These are phyloP conservation scores for Debaryomyces udenii DNA, from an alignment of 1,139 yeast genomes.

Conservation along the genomic window DNA sequence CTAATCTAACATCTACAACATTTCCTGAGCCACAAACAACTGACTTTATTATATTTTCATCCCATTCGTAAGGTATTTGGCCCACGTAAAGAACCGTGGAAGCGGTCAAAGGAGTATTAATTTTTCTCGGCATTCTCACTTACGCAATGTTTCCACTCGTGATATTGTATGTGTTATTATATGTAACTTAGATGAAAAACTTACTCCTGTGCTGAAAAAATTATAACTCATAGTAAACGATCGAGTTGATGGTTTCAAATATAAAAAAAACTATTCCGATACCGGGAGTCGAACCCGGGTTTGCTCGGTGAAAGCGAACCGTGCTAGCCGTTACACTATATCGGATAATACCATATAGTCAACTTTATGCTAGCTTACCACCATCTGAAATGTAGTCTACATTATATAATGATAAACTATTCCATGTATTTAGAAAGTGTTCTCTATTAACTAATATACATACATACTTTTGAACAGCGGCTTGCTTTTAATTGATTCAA, in stretches of 20 bases:
- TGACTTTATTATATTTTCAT: constrained; percentile 52
- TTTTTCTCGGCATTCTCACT: constrained; percentile 13
- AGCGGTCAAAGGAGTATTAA: constrained; percentile 10
- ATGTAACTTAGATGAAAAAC: background rate
- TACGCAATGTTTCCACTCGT: background rate
- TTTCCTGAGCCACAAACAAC: constrained; percentile 69
- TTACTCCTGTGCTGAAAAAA: constrained; percentile 4
- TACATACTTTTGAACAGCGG: no score
- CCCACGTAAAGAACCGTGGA: constrained; percentile 59
- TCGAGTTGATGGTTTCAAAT: background rate
- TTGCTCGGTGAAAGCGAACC: constrained; percentile 83
- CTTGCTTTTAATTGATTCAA: no score
- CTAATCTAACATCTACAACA: constrained; percentile 63
- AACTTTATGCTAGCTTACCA: no score
- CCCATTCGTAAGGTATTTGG: constrained; percentile 68
- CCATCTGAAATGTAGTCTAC: no score
- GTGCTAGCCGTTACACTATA: constrained; percentile 83
- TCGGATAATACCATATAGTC: constrained; percentile 44
- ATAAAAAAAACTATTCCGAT: constrained; percentile 54
- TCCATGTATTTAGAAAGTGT: no score
- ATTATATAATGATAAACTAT: no score
- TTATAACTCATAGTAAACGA: constrained; percentile 1
- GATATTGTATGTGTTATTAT: background rate
- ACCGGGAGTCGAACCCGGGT: constrained; percentile 86
- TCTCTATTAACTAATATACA: no score